Percentiles rank a stretch among this genome's conserved stretches.
These are phyloP conservation scores for Agapanthus africanus DNA, from an alignment of 106 monocot species.

Conservation along the genomic window DNA sequence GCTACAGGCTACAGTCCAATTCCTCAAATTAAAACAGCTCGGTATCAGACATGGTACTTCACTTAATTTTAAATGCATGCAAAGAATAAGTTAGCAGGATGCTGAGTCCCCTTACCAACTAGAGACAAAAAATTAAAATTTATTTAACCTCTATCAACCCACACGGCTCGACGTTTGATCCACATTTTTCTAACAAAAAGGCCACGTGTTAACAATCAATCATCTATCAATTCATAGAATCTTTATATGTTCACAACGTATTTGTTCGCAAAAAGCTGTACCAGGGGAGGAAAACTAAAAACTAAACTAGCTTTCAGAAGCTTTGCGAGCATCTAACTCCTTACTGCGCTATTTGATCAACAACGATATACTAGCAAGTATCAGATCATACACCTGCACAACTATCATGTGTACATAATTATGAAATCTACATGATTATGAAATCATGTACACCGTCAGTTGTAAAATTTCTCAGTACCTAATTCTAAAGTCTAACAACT, in stretches of 20 bases:
- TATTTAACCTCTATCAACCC: not conserved
- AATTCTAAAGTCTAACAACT: not conserved
- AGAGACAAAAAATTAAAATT: not conserved
- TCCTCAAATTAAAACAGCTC: not conserved
- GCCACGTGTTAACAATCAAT: not conserved
- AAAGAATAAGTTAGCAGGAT: not conserved
- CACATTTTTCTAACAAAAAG: not conserved
- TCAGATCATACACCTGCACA: conserved; percentile 3
- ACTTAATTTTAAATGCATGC: not conserved
- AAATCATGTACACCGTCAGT: not conserved
- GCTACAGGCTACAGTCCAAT: not conserved
- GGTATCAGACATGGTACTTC: not conserved
- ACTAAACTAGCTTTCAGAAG: not conserved
- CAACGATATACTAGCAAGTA: not conserved
- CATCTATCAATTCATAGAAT: not conserved
- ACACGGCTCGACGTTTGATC: not conserved
- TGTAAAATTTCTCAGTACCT: not conserved
- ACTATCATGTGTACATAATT: no score
- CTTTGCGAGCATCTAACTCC: not conserved
- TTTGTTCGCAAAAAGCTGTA: not conserved
- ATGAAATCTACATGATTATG: not conserved
- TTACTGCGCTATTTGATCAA: not conserved
- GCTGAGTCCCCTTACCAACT: not conserved
- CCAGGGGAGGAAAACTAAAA: no score
- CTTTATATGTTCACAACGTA: not conserved